Conservation (phyloP, 164 flowering plant species). For the Nelumbo lutea region DNA sequence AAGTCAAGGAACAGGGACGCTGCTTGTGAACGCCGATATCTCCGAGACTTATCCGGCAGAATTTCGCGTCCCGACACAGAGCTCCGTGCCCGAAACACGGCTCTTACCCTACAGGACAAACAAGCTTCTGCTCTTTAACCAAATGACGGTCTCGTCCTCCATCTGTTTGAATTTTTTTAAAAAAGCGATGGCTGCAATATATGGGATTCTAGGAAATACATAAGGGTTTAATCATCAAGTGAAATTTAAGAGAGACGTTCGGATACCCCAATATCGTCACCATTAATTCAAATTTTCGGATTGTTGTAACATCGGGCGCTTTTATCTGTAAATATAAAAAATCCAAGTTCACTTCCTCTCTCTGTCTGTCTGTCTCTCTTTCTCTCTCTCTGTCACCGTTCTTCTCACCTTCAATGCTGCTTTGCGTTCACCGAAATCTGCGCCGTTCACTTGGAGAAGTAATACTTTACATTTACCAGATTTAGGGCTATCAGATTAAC, state of each 20-base stretch:
- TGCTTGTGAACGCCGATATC: conserved; percentile 20
- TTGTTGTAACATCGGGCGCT: neutral
- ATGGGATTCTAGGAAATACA: neutral
- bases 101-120: conserved; percentile 17
- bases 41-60: conserved; percentile 15
- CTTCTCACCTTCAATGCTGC: conserved; percentile 10
- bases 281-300: conserved; percentile 9
- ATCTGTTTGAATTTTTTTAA: conserved; percentile 9
- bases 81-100: conserved; percentile 21
- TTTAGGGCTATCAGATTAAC: conserved; percentile 19
- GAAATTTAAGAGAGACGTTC: neutral
- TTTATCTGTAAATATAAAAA: too few species aligned
- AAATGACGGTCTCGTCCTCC: conserved; percentile 17
- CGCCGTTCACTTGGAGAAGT: conserved; percentile 17
- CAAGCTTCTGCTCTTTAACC: neutral
- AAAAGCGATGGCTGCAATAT: neutral
- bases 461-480: conserved; percentile 6
- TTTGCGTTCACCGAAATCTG: conserved; percentile 22
- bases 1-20: conserved; percentile 8
- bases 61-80: conserved; percentile 21
- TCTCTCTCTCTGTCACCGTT: conserved; percentile 6
- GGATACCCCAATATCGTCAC: neutral
- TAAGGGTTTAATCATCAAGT: conserved; percentile 15
- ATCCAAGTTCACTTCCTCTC: neutral
- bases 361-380: conserved; percentile 2